These are phyloP conservation scores for Discostella stelligeroides DNA, from an alignment of 108 stramenopile species.

Conservation along the genomic window DNA sequence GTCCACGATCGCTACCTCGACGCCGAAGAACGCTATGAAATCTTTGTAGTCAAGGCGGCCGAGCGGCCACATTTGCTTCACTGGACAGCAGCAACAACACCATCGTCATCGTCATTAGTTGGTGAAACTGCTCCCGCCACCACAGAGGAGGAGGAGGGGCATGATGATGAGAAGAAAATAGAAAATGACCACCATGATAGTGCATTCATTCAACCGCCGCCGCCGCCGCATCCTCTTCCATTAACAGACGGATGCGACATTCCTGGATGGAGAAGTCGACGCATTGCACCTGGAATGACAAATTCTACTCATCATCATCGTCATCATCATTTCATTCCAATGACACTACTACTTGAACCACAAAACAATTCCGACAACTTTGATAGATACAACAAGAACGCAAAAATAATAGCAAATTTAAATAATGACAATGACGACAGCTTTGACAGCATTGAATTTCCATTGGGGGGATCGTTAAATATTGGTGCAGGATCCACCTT, in stretches of 20 bases:
- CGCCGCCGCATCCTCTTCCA: conserved; percentile 21
- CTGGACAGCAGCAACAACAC: conserved; percentile 18
- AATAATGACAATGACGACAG: not conserved
- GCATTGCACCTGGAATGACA: conserved; percentile 40
- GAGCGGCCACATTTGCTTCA: conserved; percentile 76
- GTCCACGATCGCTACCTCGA: conserved; percentile 44
- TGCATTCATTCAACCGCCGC: not conserved
- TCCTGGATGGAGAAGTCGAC: conserved; percentile 64
- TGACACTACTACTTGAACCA: no score
- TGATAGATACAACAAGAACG: not conserved
- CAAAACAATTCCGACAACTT: no score
- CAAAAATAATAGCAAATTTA: not conserved
- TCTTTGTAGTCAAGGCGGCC: conserved; percentile 71
- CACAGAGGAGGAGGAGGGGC: not conserved
- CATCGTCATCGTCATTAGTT: not conserved
- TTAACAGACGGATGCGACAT: conserved; percentile 83
- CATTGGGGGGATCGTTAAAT: conserved; percentile 50
- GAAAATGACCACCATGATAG: conserved; percentile 18
- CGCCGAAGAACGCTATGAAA: conserved; percentile 74
- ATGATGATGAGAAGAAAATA: conserved; percentile 49
- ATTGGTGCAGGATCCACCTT: conserved; percentile 69
- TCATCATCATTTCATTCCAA: not conserved
- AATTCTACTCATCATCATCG: not conserved
- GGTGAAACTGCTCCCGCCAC: not conserved
- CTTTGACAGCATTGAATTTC: conserved; percentile 19